Evolutionary conservation across 2,329 filamentous ascomycete genomes (phyloP).

Genomic region (Penicillium sclerotigenum): DNA sequence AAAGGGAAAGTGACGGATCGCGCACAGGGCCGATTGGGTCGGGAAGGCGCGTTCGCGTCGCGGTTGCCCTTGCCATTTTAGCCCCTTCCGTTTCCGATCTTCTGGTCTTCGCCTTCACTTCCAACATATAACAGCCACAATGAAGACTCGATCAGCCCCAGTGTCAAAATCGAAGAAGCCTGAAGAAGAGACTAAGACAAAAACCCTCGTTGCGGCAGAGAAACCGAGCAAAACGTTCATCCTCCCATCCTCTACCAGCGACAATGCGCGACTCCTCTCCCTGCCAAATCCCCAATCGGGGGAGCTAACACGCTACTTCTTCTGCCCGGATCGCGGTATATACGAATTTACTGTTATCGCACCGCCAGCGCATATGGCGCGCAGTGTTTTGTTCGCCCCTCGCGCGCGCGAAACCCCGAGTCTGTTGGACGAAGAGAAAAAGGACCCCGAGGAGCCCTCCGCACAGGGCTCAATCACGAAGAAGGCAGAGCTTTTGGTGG

Average conservation of each 20-base stretch:
- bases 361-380: conserved; percentile 48
- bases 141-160: conserved; percentile 32
- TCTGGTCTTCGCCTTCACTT: conserved; percentile 5
- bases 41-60: conserved; percentile 26
- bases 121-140: conserved; percentile 8
- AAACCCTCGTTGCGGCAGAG: conserved; percentile 24
- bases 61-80: conserved; percentile 20
- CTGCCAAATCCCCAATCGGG: conserved; percentile 54
- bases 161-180: conserved; percentile 10
- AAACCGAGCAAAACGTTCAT: conserved; percentile 53
- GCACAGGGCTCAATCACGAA: conserved; percentile 57
- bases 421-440: conserved; percentile 14
- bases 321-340: conserved; percentile 57
- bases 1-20: conserved; percentile 21
- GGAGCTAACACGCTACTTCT: conserved; percentile 52
- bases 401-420: conserved; percentile 7
- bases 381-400: conserved; percentile 55
- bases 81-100: conserved; percentile 9
- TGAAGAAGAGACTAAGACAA: conserved; percentile 19
- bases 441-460: conserved; percentile 5
- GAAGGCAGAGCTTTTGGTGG: conserved; percentile 72
- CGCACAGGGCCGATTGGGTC: conserved; percentile 25
- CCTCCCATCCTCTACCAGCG: conserved; percentile 52
- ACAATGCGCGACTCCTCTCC: conserved; percentile 54
- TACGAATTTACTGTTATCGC: conserved; percentile 60